Evolutionary conservation across 2,329 filamentous ascomycete species (phyloP), one percentile per base, ranked within the genome.

Genomic region (Pseudophaeomoniella oleicola): DNA sequence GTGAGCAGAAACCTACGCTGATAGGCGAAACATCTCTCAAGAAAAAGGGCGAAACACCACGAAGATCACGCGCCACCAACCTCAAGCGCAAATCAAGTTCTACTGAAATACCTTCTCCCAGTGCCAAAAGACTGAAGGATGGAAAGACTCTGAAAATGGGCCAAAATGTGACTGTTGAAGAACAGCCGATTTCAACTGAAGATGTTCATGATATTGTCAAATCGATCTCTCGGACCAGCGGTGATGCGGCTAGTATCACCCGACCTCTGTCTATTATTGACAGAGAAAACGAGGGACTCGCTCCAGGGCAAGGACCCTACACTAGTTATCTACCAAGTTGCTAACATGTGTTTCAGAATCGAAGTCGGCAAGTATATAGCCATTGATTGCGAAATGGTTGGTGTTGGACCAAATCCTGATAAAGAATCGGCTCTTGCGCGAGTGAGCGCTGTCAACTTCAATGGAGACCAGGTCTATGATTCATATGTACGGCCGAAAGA

Each of bases 331-430:
- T 27, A 9, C 9, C 6, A n/a, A 27, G n/a, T 6, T n/a, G n/a
- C 22, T 27, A 27, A 27, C n/a, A 27, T 27, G 9, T 13, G n/a
- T n/a, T 32, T 14, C 37, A 37, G 15, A 4, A 60, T 80, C 22
- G 73, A 85, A 37, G 63, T 87, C 14, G 90, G 88, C 36, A 93
- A 90, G 67, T 98, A 93, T 55, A 63, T 98, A 30, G 81, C 83
- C 14, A 74, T 98, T 33, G 90, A 98, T 63, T 98, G 90, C 58
- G 90, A 98, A 62, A 98, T 98, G 90, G 90, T 98, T 16, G 90
- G 88, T 34, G 75, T 92, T 0, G 72, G 73, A 1, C 62, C 60
- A 2, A 56, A 63, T 58, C 73, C 72, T 3, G 75, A 75, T 35
- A 71, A 75, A 15, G 67, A 78, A 51, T 86, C 84, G 22, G 77